Evolutionary conservation across 1,284 basidiomycete genomes (phyloP), one percentile per base, ranked within the genome.

Genomic region (Trametes polyzona): DNA sequence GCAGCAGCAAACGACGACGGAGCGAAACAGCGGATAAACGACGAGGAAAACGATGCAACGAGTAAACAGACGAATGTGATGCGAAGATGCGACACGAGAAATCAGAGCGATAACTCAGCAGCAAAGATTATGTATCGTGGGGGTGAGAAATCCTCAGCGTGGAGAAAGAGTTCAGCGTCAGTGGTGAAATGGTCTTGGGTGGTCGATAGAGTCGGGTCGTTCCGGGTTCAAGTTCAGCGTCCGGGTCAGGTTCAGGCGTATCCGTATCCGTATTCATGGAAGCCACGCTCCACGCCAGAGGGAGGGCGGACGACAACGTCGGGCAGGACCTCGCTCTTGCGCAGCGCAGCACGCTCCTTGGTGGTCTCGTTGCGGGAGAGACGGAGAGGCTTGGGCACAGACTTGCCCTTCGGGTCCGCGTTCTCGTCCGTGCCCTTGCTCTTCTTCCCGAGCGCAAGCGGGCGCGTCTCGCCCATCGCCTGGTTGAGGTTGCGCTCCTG

Each of bases 311-410:
- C 72, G 41, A 79, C 70, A 46, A 82, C 77, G 42, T 74, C 70
- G 16, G 80, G 80, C 36, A 82, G 68, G 40, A 69, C 68, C 67
- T 80, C 78, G 48, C 69, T 61, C 65, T 73, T 70, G 58, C 77
- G 70, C 58, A 81, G 73, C 33, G 69, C 55, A 17, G 73, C 84
- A 55, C 85, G 82, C 67, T 80, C 72, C 71, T 82, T 86, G 67
- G 76, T 80, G 30, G 85, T 87, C 61, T 87, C 84, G 35, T 80
- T 84, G 60, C 85, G 76, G 47, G 73, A 74, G 53, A 88, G 81
- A 59, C 78, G 80, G 62, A 86, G 71, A 56, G 82, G 78, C 74
- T 80, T 84, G 69, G 86, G 66, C 63, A 77, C 67, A 56, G 73
- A 71, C 67, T 68, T 79, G 48, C 60, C 48, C 65, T 72, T 78